Base-by-base conservation (phyloP, 176 grass and related monocot species). In the Elymus sibiricus region DNA sequence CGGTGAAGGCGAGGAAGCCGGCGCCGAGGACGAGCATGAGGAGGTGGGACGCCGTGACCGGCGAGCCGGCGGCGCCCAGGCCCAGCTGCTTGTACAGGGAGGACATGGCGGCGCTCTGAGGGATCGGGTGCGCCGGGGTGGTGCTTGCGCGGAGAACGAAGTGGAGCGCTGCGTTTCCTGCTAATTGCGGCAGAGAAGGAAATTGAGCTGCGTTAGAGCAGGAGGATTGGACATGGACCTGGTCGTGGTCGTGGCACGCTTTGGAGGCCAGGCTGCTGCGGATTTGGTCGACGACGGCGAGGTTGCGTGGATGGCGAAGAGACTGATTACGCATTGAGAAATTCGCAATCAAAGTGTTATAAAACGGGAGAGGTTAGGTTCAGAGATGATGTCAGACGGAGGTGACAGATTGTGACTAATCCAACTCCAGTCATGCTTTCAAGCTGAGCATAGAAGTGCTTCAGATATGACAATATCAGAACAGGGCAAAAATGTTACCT, bases 1-100 rank as follows among this genome's bases (percentile, higher is more conserved):
- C 34, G 59, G 87, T 94, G 71, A 94, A 53, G 13, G 64, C 87
- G 82, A 94, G 92, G 81, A 94, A 74, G 70, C 84, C 87, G 27
- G 70, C 70, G 47, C 82, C 67, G 86, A 90, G 34, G 80, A 88
- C 22, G 64, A 91, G 60, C 7, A 94, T 84, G 31, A 92, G 64
- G 64, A 92, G 37, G 64, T 91, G 86, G 53, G 70, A 78, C 9
- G 77, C 62, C 8, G 78, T 58, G 29, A 86, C 7, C 7, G 90
- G 75, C 6, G 82, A 89, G 56, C 72, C 72, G 43, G 66, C 27
- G 26, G 58, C 56, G 40, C 89, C 89, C 6, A 84, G n/a, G 76
- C 80, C 85, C 5, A 91, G 75, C 28, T 90, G 78, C 87, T 92
- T 94, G 90, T 74, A 88, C 81, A 88, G 28, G 24, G 88, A 79